Evolutionary conservation across 805 yeast genomes (phyloP).

Genomic region (Pichia nanzhaoensis): DNA sequence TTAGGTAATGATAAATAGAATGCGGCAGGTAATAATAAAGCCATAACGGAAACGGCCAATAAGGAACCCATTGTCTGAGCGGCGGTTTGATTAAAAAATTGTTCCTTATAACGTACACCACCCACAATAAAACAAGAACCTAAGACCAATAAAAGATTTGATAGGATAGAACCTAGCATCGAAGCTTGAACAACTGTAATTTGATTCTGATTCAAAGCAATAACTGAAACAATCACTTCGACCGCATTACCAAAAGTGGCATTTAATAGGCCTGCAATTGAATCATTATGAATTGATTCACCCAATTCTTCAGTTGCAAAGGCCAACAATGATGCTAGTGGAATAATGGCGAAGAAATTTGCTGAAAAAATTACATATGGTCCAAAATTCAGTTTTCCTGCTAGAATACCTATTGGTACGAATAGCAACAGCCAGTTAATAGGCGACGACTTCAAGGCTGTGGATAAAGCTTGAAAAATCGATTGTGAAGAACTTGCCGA

Average conservation of each 20-base stretch:
- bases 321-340: constrained; percentile 84
- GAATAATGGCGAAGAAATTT: constrained; percentile 86
- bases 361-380: constrained; percentile 54
- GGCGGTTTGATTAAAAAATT: constrained; percentile 88
- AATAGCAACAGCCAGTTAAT: constrained; percentile 71
- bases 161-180: constrained; percentile 90
- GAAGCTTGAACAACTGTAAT: constrained; percentile 94
- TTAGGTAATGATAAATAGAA: constrained; percentile 73
- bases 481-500: neutral
- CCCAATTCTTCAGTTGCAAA: constrained; percentile 91
- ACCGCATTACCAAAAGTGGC: constrained; percentile 98
- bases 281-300: constrained; percentile 73
- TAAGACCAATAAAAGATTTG: constrained; percentile 80
- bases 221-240: constrained; percentile 88
- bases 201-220: constrained; percentile 81
- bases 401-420: constrained; percentile 84
- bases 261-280: constrained; percentile 87
- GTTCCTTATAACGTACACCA: constrained; percentile 80
- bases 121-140: constrained; percentile 97
- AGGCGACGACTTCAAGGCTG: constrained; percentile 34
- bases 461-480: neutral
- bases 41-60: constrained; percentile 84
- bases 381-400: constrained; percentile 54
- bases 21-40: constrained; percentile 91
- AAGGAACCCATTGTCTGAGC: constrained; percentile 97